Base-by-base conservation (phyloP, 257 asterid species). In the Gardenia jasminoides region DNA sequence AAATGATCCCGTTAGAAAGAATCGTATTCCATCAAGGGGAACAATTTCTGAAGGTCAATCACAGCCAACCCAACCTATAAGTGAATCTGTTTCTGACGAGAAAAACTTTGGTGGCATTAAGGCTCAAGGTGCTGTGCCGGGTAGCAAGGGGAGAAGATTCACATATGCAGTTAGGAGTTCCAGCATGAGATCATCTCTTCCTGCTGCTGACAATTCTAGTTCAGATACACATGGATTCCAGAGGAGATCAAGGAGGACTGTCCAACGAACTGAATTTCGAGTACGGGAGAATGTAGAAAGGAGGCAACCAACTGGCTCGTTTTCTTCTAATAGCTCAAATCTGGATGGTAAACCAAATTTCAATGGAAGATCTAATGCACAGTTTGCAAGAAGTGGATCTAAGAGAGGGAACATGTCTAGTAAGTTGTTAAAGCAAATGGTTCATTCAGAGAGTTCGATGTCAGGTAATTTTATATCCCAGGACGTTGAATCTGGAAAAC, bases 251-350 rank as follows among this genome's bases (percentile, higher is more conserved):
- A 87, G 88, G 75, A 91, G 93, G 43, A 88, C 92, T 76, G 90
- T 88, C 76, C 97, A 84, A 44, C 88, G 92, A 58, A 87, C 94
- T 43, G 99, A 95, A 81, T 93, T 89, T 82, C 93, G 92, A 76
- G 80, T 91, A 79, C 94, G 97, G 71, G 97, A 90, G 80, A 93
- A 85, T 83, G 84, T 75, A 78, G 97, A 92, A 72, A 83, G 92
- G 83, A 89, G 88, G 77, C 88, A 86, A 26, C 81, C 86, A 67
- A 82, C 84, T 70, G 85, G 70, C 56, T 61, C 73, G 46, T 86
- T 44, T 79, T 85, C 89, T 70, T 78, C 86, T 47, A 80, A 84
- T 67, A 80, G 80, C 80, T 59, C 83, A 50, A 82, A 85, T 67
- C 78, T 70, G 39, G 94, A 86, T 88, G 89, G 84, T 41, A 90